Percentiles rank a stretch among this genome's conserved stretches.
Evolutionary conservation across 2,329 filamentous ascomycete species (phyloP).

Genomic region (Macrophomina pseudophaseolina): DNA sequence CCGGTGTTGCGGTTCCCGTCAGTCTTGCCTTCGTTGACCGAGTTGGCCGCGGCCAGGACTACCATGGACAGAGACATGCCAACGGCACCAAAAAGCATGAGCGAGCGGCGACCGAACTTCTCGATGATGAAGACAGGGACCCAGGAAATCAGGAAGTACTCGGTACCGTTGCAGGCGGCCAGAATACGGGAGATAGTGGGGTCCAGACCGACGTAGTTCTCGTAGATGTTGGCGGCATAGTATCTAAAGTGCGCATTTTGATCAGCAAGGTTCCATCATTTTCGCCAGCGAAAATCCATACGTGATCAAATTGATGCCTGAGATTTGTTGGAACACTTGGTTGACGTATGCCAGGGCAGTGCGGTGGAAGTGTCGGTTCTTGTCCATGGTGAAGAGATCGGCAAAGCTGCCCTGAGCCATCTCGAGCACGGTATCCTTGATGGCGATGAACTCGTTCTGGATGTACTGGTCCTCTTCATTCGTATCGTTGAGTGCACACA

Average conservation of each 20-base stretch:
- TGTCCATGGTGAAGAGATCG: slow-evolving; percentile 64
- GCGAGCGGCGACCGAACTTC: slow-evolving; percentile 43
- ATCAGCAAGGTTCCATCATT: slow-evolving; percentile 33
- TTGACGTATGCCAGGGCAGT: slow-evolving; percentile 62
- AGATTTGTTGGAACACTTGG: slow-evolving; percentile 59
- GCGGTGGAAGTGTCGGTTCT: slow-evolving; percentile 62
- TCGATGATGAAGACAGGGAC: slow-evolving; percentile 49
- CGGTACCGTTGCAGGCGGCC: slow-evolving; percentile 49
- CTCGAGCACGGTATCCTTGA: slow-evolving; percentile 45
- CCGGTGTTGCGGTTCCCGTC: slow-evolving; percentile 20
- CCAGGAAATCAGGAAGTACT: slow-evolving; percentile 50
- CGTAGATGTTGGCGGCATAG: slow-evolving; percentile 49
- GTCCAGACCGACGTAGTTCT: slow-evolving; percentile 46
- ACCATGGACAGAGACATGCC: slow-evolving; percentile 44
- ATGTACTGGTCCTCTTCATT: slow-evolving; percentile 44
- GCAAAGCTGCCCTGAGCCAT: slow-evolving; percentile 55
- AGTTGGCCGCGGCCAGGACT: slow-evolving; percentile 41
- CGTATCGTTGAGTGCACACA: slow-evolving; percentile 37
- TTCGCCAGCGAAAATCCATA: neutral
- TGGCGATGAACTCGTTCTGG: slow-evolving; percentile 41
- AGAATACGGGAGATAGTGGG: slow-evolving; percentile 42
- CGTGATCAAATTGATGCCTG: slow-evolving; percentile 40
- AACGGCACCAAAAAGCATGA: slow-evolving; percentile 46
- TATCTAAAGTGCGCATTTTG: neutral
- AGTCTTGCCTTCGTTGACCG: slow-evolving; percentile 31